Conservation (phyloP, 176 grass and related monocot species). For the Avena eriantha region DNA sequence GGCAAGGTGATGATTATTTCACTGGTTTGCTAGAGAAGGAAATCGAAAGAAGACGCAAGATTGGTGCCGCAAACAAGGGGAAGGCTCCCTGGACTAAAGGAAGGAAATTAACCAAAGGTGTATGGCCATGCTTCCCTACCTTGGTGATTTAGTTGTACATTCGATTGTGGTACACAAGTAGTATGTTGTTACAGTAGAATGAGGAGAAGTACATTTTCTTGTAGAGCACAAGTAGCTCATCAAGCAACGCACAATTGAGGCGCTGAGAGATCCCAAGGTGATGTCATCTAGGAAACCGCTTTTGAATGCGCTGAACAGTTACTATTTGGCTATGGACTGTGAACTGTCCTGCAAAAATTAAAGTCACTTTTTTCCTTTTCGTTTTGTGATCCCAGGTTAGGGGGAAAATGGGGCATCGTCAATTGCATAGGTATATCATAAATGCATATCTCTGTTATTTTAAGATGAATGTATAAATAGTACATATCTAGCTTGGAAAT, state of each 20-base stretch:
- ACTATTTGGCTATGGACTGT: constrained; percentile 34
- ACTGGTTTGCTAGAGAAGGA: constrained; percentile 54
- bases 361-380: constrained; percentile 15
- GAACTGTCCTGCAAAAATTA: constrained; percentile 10
- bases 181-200: constrained; percentile 32
- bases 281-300: constrained; percentile 86
- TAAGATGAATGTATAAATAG: neutral
- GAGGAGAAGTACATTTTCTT: constrained; percentile 26
- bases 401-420: constrained; percentile 75
- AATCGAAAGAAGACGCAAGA: constrained; percentile 79
- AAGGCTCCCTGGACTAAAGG: constrained; percentile 80
- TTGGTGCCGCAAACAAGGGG: constrained; percentile 81
- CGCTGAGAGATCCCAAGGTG: constrained; percentile 94
- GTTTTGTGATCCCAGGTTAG: constrained; percentile 64
- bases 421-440: constrained; percentile 63
- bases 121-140: constrained; percentile 27
- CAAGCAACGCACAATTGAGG: constrained; percentile 64
- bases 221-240: constrained; percentile 79
- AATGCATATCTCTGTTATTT: constrained; percentile 24
- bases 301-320: neutral
- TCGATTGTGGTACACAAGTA: neutral
- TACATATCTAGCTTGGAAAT: neutral
- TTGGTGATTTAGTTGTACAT: constrained; percentile 2
- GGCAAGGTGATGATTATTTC: neutral
- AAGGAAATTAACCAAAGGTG: constrained; percentile 69